Base-by-base conservation (phyloP, 2,329 filamentous ascomycete genomes). In the Ilyonectria destructans region DNA sequence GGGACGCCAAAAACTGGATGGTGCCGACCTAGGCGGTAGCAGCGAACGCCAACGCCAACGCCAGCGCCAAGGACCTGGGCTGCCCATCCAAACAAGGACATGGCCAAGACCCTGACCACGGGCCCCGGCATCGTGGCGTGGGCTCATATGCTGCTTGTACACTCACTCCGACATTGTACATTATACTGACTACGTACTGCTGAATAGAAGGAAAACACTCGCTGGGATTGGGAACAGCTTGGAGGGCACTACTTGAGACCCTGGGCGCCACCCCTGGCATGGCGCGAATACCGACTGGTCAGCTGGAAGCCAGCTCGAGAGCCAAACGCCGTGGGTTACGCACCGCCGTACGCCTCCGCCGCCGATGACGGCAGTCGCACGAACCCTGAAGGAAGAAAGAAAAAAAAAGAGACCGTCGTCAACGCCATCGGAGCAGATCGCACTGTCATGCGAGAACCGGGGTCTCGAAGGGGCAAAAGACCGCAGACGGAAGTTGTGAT, bases 351-450 rank as follows among this genome's bases (percentile, higher is more conserved):
- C 46, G 23, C 48, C 48, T 31, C 62, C 56, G 37, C 49, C 58
- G 68, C 68, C 71, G 73, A 75, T 73, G 69, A 70, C 71, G 71
- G 71, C 69, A 65, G 57, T 64, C 58, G 49, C 60, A 54, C 31
- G 29, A 54, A 23, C 29, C 12, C 31, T 10, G 31, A 40, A 59
- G 29, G 45, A 37, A 10, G 29, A n/a, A 26, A 31, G n/a, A n/a
- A 62, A 45, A 37, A 49, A 62, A 57, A 19, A 66, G 35, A 26
- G 29, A 21, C 62, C 70, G 65, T 66, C 57, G 69, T 33, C 29
- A 54, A 64, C 62, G 51, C 64, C 70, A 72, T 65, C 59, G 61
- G 60, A 68, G 67, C 60, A 67, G 69, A 75, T 73, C 67, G 55
- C 45, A 65, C 21, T 51, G 52, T 69, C 58, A 68, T 69, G 70